Conservation (phyloP, 495 filamentous ascomycete genomes). For the Penicillium paxilli region DNA sequence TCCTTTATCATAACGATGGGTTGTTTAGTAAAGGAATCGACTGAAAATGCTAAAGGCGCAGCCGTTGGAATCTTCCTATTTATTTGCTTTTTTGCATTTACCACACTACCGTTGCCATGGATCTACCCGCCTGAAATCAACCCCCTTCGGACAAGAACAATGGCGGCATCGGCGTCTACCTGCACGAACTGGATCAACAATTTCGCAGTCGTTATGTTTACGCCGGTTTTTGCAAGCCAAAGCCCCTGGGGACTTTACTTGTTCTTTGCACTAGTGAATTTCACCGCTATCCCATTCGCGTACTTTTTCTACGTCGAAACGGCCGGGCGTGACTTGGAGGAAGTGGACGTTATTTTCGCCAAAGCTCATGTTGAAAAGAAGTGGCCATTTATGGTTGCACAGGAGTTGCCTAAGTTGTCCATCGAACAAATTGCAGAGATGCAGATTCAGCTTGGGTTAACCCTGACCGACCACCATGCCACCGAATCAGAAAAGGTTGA, state of each 20-base stretch:
- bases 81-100: conserved; percentile 42
- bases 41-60: conserved; percentile 33
- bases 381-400: conserved; percentile 34
- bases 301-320: conserved; percentile 77
- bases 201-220: conserved; percentile 50
- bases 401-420: conserved; percentile 37
- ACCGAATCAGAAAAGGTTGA: conserved; percentile 32
- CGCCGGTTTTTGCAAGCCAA: conserved; percentile 36
- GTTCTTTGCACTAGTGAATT: conserved; percentile 73
- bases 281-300: conserved; percentile 57
- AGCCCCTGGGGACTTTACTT: conserved; percentile 39
- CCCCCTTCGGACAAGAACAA: conserved; percentile 69
- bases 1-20: conserved; percentile 38
- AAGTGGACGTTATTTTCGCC: conserved; percentile 61
- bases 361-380: conserved; percentile 42
- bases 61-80: conserved; percentile 41
- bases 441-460: conserved; percentile 29
- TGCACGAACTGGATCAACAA: conserved; percentile 49
- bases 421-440: conserved; percentile 32
- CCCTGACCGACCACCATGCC: conserved; percentile 10
- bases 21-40: conserved; percentile 27
- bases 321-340: conserved; percentile 66
- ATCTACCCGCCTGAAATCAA: conserved; percentile 77
- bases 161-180: conserved; percentile 49
- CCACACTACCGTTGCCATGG: conserved; percentile 56